Conservation (phyloP, 352 stramenopile genomes). For the Phytopythium montanum region DNA sequence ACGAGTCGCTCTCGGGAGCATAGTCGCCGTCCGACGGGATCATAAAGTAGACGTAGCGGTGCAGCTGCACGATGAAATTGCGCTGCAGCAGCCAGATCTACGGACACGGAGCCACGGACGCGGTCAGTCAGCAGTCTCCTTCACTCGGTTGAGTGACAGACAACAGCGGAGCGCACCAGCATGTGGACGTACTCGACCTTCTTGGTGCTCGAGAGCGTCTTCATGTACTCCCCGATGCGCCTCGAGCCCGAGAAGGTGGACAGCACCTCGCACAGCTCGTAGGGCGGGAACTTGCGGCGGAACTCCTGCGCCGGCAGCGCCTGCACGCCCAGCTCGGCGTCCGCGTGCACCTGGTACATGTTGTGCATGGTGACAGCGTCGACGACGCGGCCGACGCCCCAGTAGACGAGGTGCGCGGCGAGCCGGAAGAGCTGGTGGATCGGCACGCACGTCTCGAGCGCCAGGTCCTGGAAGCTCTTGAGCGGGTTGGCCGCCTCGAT, state of each 20-base stretch:
- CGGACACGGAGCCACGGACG: not conserved
- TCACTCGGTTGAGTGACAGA: not conserved
- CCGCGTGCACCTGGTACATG: constrained; percentile 77
- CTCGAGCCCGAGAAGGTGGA: constrained; percentile 67
- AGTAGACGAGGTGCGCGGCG: constrained; percentile 80
- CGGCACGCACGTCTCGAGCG: constrained; percentile 68
- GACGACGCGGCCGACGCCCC: constrained; percentile 74
- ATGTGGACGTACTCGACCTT: constrained; percentile 88
- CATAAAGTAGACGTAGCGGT: constrained; percentile 88
- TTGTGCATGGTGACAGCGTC: constrained; percentile 86
- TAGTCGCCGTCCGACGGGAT: constrained; percentile 64
- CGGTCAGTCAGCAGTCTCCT: not conserved
- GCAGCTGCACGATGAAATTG: constrained; percentile 79
- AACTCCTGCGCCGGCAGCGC: constrained; percentile 68
- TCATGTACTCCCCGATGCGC: constrained; percentile 78
- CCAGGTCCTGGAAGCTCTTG: constrained; percentile 83
- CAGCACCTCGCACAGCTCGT: constrained; percentile 71
- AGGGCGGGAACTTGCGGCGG: constrained; percentile 59
- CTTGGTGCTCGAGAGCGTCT: constrained; percentile 50
- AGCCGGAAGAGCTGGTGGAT: constrained; percentile 84
- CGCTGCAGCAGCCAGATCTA: constrained; percentile 84
- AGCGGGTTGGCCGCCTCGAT: constrained; percentile 77
- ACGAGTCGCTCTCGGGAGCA: constrained; percentile 33
- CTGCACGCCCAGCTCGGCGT: constrained; percentile 42
- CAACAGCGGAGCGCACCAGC: constrained; percentile 28